Conservation (phyloP, 305 asterid species). For the Euphrasia arctica region DNA sequence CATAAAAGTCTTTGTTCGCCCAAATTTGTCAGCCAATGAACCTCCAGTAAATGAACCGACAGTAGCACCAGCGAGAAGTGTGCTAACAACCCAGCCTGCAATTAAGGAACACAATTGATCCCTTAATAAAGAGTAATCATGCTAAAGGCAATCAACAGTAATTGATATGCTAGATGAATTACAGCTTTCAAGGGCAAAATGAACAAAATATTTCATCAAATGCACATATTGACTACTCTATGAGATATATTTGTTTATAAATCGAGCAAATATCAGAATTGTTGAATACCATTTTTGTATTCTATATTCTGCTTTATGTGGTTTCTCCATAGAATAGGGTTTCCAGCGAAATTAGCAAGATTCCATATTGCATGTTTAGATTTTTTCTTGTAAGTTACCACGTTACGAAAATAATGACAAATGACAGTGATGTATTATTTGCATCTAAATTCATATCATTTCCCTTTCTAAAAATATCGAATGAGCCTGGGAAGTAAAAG, state of each 20-base stretch:
- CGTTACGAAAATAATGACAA: neutral
- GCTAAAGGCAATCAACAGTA: conserved; percentile 9
- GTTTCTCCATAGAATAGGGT: conserved; percentile 6
- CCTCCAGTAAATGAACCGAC: conserved; percentile 98
- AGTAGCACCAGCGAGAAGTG: conserved; percentile 96
- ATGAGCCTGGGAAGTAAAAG: conserved; percentile 3
- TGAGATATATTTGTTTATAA: neutral
- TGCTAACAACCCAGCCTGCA: conserved; percentile 92
- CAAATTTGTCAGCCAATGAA: conserved; percentile 87
- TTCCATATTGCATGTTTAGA: conserved; percentile 1
- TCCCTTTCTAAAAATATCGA: conserved; percentile 10
- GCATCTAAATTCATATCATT: conserved; percentile 1
- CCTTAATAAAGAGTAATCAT: conserved; percentile 10
- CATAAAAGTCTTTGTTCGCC: conserved; percentile 83
- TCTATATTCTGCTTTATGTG: neutral
- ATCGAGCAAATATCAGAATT: neutral
- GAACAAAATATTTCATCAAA: conserved; percentile 1
- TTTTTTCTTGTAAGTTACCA: neutral
- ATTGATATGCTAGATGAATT: neutral
- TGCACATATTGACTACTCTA: neutral
- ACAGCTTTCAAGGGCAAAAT: neutral
- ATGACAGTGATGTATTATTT: neutral
- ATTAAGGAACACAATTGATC: conserved; percentile 19
- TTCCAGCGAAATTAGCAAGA: neutral
- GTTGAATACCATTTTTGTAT: neutral